Evolutionary conservation across 331 rosid species (phyloP), one percentile per base, ranked within the genome.

Genomic region (Malus hybrid): DNA sequence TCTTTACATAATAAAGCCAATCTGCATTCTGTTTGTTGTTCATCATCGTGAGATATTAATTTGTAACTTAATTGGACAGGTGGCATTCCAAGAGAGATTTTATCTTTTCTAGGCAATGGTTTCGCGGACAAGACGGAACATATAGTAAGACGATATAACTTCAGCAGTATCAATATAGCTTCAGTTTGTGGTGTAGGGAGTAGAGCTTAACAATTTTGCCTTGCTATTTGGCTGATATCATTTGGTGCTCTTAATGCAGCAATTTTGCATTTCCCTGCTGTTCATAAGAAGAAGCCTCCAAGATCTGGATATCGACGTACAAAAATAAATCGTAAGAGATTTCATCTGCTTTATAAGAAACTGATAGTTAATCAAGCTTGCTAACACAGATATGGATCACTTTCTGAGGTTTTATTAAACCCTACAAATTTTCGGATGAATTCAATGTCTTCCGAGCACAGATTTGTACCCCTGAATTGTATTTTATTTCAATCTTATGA

Each of bases 61-160:
- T 33, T 20, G 36, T 42, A 65, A 14, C 44, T 36, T 28, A 13
- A 30, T 30, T 77, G 11, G 62, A 33, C 85, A 94, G 99, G 90
- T 94, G 96, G 97, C 92, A 89, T 75, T 80, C 96, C 75, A 94
- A 87, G 85, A 88, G 89, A 83, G 99, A 94, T 87, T 90, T 94
- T 85, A 82, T 94, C 83, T 87, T 92, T 83, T 87, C 99, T 62
- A 86, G 99, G 84, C 97, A 86, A 85, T 94, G 99, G 99, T 94
- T 94, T 85, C 92, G 84, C 9, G 96, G 92, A 79, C 99, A 94
- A 82, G 97, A 94, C 77, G 97, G 97, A 89, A 82, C 97, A 80
- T 94, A 92, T 78, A 94, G 99, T 94, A 94, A 92, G 99, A 77
- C 48, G 50, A 71, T 26, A 62, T 19, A 63, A 28, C 36, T 44